phyloP scores from a whole-genome alignment of 306 rosid genomes.

The Canavalia ensiformis region DNA sequence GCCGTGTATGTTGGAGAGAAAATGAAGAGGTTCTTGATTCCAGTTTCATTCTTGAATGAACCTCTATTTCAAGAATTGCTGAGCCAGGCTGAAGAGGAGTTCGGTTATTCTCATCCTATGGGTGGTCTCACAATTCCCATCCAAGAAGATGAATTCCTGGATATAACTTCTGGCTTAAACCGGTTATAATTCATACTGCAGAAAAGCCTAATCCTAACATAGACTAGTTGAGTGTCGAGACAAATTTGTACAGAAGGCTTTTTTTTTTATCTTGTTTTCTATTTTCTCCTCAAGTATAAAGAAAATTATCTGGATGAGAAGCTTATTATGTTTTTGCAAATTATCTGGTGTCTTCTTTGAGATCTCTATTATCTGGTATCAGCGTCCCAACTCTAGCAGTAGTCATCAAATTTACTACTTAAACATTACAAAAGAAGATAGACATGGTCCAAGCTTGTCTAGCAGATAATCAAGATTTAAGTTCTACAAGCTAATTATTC shows the following conservation, averaged over 20 bases:
- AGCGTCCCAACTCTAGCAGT: too few relatives aligned
- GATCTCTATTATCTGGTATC: too few relatives aligned
- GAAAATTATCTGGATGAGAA: neutral
- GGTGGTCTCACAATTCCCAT: neutral
- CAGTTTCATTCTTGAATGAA: neutral
- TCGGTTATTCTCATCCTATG: neutral
- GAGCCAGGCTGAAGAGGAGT: neutral
- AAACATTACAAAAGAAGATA: too few relatives aligned
- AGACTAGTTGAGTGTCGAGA: conserved; percentile 23
- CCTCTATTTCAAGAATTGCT: neutral
- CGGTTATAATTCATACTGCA: neutral
- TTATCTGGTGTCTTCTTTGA: too few relatives aligned
- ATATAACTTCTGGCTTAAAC: neutral
- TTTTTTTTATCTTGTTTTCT: neutral
- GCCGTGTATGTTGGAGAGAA: conserved; percentile 65
- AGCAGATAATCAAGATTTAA: too few relatives aligned
- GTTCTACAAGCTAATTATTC: too few relatives aligned
- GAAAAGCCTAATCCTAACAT: neutral
- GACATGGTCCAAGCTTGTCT: too few relatives aligned
- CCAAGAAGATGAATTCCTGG: neutral
- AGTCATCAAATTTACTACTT: too few relatives aligned
- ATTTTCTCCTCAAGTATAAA: neutral
- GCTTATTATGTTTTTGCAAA: too few relatives aligned
- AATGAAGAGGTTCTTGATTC: conserved; percentile 56
- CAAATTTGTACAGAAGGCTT: conserved; percentile 2